Conservation (phyloP, 345 rosid species). For the Noccaea bulbosa region DNA sequence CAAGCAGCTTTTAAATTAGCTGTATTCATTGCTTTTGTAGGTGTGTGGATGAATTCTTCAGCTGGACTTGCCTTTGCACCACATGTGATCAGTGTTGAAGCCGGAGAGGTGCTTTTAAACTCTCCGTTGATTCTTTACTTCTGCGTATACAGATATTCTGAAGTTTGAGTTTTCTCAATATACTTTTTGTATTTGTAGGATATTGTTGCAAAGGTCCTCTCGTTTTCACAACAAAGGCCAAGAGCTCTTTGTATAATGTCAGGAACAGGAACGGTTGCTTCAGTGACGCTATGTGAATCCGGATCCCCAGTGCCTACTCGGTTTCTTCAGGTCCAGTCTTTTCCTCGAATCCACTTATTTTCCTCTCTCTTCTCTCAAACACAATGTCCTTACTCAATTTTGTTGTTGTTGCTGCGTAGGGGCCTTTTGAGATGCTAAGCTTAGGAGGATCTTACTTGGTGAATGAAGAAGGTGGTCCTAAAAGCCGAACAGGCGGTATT, state of each 20-base stretch:
- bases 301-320: slow-evolving; percentile 53
- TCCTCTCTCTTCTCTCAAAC: neutral
- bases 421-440: slow-evolving; percentile 76
- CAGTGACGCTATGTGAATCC: slow-evolving; percentile 69
- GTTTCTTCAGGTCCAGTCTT: slow-evolving; percentile 67
- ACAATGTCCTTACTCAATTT: neutral
- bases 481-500: slow-evolving; percentile 72
- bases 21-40: slow-evolving; percentile 44
- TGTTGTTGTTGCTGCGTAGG: slow-evolving; percentile 49
- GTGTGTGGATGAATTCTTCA: slow-evolving; percentile 93
- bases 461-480: slow-evolving; percentile 80
- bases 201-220: slow-evolving; percentile 68
- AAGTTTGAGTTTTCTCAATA: slow-evolving; percentile 14
- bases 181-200: slow-evolving; percentile 52
- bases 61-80: slow-evolving; percentile 93
- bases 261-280: slow-evolving; percentile 74
- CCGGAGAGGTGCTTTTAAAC: slow-evolving; percentile 65
- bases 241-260: slow-evolving; percentile 91
- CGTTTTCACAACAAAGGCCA: slow-evolving; percentile 81
- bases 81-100: slow-evolving; percentile 72
- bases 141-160: neutral
- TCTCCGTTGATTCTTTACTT: neutral
- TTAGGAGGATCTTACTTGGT: slow-evolving; percentile 87
- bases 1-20: neutral
- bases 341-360: neutral